Base-by-base conservation (phyloP, 306 rosid genomes). In the Casuarina equisetifolia region DNA sequence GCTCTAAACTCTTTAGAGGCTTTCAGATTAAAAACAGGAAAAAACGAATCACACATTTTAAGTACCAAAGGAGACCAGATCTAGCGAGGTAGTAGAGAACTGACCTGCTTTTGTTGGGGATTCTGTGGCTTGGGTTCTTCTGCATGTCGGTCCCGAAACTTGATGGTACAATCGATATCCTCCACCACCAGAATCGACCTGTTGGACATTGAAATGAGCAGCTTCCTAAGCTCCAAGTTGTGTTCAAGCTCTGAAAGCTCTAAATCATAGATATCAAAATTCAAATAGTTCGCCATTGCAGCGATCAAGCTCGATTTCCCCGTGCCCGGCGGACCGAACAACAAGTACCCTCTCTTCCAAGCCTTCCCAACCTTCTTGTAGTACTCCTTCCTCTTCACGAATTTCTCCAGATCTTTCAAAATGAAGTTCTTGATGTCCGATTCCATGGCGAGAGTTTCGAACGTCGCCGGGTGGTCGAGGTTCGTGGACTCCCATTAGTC, bases 261-360 rank as follows among this genome's bases (percentile, higher is more conserved):
- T 88, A 91, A 81, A 69, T 93, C 97, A 59, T 93, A 93, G 1
- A 93, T 46, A 72, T 91, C 89, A 12, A 93, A 93, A 7, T 79
- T 80, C 78, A 93, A 57, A 58, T 81, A 88, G 76, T 93, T 93
- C 1, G 98, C 98, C 91, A 93, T 91, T 4, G 98, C 93, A 1
- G 97, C 95, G 19, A 91, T 87, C 71, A 91, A 80, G 83, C 97
- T 93, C 1, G 95, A 89, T 48, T 93, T 93, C 16, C 98, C 97
- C 0, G 98, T 93, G 0, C 98, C 98, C 0, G 98, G 98, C 0
- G 98, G 97, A 0, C 98, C 98, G 46, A 89, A 88, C 59, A 93
- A 44, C 74, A 93, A 70, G 49, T 93, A 93, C 2, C 97, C 97
- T 70, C 98, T 83, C 80, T 93, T 93, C 97, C 97, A 91, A 0